These are phyloP conservation scores for Cetraspora pellucida DNA, from an alignment of 192 early-diverging fungal genomes.

Conservation along the genomic window DNA sequence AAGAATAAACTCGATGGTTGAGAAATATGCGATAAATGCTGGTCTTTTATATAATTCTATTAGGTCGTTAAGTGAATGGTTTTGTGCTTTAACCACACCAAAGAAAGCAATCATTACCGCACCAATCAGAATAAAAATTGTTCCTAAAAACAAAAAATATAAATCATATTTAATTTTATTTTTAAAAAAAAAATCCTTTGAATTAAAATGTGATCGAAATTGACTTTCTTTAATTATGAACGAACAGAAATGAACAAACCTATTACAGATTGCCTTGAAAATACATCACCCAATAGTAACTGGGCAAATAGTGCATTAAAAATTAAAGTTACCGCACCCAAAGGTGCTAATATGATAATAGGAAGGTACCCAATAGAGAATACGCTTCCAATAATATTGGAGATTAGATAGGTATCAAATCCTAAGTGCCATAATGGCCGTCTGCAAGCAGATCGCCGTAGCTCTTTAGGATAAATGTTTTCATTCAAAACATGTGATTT, in stretches of 20 bases:
- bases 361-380: conserved; percentile 78
- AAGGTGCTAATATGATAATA: conserved; percentile 74
- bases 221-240: neutral
- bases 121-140: conserved; percentile 65
- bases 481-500: conserved; percentile 71
- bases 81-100: conserved; percentile 76
- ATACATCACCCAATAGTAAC: conserved; percentile 62
- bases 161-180: no score
- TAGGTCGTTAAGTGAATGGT: conserved; percentile 66
- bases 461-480: conserved; percentile 51
- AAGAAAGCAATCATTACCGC: conserved; percentile 69
- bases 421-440: conserved; percentile 69
- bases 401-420: conserved; percentile 65
- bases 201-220: neutral
- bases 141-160: conserved; percentile 49
- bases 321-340: conserved; percentile 73
- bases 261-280: conserved; percentile 58
- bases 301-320: conserved; percentile 78
- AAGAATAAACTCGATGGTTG: conserved; percentile 54
- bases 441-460: conserved; percentile 51
- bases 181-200: neutral
- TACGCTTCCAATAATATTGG: conserved; percentile 70
- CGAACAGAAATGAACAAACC: conserved; percentile 39
- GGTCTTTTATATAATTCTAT: conserved; percentile 66
- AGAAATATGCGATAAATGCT: conserved; percentile 69